These are phyloP conservation scores for Solanum aculeatissimum DNA, from an alignment of 305 asterid genomes.

Conservation along the genomic window DNA sequence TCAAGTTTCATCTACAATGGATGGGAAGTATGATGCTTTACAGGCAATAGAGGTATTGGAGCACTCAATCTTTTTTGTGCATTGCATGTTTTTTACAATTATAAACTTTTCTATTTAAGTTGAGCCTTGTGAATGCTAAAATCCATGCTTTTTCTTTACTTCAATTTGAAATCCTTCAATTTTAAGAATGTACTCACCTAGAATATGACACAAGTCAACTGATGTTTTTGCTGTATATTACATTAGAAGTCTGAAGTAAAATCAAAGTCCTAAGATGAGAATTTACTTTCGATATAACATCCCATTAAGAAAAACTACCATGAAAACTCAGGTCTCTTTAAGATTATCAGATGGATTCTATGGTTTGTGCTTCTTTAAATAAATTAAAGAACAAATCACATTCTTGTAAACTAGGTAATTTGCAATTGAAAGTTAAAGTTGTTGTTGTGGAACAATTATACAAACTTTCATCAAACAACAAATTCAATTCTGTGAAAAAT, in stretches of 20 bases:
- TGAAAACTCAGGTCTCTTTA: neutral
- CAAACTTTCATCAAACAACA: neutral
- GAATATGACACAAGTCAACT: neutral
- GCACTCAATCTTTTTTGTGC: neutral
- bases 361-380: neutral
- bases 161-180: neutral
- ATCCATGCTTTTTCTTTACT: neutral
- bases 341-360: neutral
- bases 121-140: neutral
- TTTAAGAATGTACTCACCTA: neutral
- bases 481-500: neutral
- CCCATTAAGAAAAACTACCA: neutral
- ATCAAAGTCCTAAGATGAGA: neutral
- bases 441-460: neutral
- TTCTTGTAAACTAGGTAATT: neutral
- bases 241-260: neutral
- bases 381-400: neutral
- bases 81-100: neutral
- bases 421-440: neutral
- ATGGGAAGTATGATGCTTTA: constrained; percentile 65
- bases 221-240: neutral
- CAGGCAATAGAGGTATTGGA: constrained; percentile 60
- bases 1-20: constrained; percentile 69
- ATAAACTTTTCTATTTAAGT: neutral
- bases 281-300: neutral